phyloP scores from a whole-genome alignment of 768 basidiomycete species.

The Tulasnella sp. region DNA sequence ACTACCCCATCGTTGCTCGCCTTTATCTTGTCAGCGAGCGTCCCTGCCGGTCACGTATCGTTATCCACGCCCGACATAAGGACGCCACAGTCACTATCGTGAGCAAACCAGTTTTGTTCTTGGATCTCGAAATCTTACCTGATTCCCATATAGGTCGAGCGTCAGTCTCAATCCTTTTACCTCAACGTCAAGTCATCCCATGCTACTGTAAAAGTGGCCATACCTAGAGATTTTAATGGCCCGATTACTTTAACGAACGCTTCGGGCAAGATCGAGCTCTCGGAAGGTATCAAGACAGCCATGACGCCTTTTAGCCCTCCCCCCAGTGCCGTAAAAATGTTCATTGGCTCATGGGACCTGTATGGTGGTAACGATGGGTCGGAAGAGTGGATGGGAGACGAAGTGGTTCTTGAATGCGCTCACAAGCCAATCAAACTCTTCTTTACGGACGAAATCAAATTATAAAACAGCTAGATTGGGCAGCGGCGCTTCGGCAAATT shows the following conservation, averaged over 20 bases:
- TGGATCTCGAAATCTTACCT: neutral
- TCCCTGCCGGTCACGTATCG: neutral
- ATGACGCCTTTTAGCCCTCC: neutral
- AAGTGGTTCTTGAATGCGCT: neutral
- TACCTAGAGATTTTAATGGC: constrained; percentile 9
- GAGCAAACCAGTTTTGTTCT: neutral
- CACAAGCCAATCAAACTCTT: neutral
- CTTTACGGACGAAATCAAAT: neutral
- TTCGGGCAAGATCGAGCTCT: neutral
- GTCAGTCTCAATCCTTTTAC: neutral
- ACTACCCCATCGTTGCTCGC: neutral
- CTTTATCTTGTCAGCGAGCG: neutral
- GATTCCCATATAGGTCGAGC: neutral
- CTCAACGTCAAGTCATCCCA: neutral
- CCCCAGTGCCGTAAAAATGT: neutral
- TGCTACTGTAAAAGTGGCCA: neutral
- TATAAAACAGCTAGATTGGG: neutral
- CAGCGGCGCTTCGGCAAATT: neutral
- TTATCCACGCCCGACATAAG: neutral
- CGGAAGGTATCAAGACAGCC: neutral
- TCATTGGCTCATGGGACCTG: neutral
- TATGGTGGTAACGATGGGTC: neutral
- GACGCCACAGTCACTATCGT: neutral
- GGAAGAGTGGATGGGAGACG: neutral
- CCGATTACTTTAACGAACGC: neutral